phyloP scores from a whole-genome alignment of 768 basidiomycete species.

The Fibroporia radiculosa region DNA sequence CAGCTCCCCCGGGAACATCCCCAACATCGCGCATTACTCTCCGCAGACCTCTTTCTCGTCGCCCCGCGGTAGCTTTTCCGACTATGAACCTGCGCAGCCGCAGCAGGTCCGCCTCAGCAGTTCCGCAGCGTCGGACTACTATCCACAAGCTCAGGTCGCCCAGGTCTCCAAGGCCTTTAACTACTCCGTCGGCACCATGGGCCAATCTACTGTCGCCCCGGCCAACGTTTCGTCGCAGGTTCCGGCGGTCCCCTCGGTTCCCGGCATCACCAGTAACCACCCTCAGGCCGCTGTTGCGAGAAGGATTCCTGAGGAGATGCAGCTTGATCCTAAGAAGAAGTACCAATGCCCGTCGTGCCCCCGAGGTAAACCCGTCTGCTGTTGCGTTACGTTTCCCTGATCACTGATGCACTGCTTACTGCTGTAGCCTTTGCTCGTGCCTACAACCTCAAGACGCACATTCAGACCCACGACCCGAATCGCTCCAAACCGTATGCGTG shows the following conservation, averaged over 20 bases:
- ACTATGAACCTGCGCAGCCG: conserved; percentile 49
- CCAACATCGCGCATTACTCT: conserved; percentile 19
- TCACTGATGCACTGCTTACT: conserved; percentile 9
- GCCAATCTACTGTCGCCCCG: conserved; percentile 43
- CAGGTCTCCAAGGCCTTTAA: conserved; percentile 15
- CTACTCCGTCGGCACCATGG: conserved; percentile 9
- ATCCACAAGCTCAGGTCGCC: conserved; percentile 22
- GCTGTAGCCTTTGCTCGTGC: conserved; percentile 79
- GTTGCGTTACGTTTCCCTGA: conserved; percentile 1
- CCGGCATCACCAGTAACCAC: conserved; percentile 28
- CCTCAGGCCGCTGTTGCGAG: conserved; percentile 19
- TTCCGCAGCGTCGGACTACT: conserved; percentile 42
- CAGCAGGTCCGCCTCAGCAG: conserved; percentile 38
- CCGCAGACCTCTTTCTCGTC: conserved; percentile 14
- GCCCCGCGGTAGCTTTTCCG: conserved; percentile 52
- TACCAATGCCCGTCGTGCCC: conserved; percentile 73
- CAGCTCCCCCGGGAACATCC: conserved; percentile 46
- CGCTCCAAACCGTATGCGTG: conserved; percentile 85
- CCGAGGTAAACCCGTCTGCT: conserved; percentile 40
- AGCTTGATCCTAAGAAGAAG: conserved; percentile 66
- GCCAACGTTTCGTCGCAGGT: conserved; percentile 46
- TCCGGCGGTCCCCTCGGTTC: conserved; percentile 36
- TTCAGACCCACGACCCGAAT: conserved; percentile 91
- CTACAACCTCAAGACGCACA: conserved; percentile 93
- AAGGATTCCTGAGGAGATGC: conserved; percentile 34